phyloP scores from a whole-genome alignment of 2,329 filamentous ascomycete genomes.

The Aspergillus versicolor region DNA sequence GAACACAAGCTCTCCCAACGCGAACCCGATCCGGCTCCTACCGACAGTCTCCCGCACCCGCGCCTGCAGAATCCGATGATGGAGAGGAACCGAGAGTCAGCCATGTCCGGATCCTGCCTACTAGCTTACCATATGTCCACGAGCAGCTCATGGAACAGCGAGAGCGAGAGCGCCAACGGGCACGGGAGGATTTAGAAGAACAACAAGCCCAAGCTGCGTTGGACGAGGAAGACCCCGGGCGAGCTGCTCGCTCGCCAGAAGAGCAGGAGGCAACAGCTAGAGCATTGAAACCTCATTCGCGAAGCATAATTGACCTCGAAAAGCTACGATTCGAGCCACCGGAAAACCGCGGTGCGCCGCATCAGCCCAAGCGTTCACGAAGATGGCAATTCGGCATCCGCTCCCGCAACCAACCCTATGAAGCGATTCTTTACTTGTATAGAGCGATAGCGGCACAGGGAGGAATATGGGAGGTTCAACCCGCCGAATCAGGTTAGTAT shows the following conservation, averaged over 20 bases:
- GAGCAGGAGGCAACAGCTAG: conserved; percentile 80
- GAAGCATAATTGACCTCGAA: conserved; percentile 68
- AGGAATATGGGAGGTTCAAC: conserved; percentile 74
- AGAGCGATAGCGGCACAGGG: conserved; percentile 84
- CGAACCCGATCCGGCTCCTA: conserved; percentile 27
- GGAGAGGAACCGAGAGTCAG: conserved; percentile 62
- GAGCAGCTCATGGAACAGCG: conserved; percentile 77
- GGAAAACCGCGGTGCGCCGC: conserved; percentile 46
- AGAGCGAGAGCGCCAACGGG: conserved; percentile 30
- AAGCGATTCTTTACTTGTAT: conserved; percentile 93
- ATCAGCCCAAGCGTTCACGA: conserved; percentile 63
- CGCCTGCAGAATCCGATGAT: conserved; percentile 27
- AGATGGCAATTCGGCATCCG: conserved; percentile 99
- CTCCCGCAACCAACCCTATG: conserved; percentile 88
- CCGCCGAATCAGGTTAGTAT: conserved; percentile 40
- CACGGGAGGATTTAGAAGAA: conserved; percentile 43
- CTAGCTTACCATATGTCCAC: conserved; percentile 86
- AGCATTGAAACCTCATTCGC: conserved; percentile 80
- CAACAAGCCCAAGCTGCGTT: conserved; percentile 29
- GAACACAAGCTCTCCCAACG: conserved; percentile 19
- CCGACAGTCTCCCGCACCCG: conserved; percentile 25
- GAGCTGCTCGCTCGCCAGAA: conserved; percentile 49
- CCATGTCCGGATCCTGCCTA: conserved; percentile 88
- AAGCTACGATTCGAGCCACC: conserved; percentile 57
- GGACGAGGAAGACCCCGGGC: conserved; percentile 22